Evolutionary conservation across 148 eudicot species (phyloP), one percentile per base, ranked within the genome.

Genomic region (Vaccinium myrtillus): DNA sequence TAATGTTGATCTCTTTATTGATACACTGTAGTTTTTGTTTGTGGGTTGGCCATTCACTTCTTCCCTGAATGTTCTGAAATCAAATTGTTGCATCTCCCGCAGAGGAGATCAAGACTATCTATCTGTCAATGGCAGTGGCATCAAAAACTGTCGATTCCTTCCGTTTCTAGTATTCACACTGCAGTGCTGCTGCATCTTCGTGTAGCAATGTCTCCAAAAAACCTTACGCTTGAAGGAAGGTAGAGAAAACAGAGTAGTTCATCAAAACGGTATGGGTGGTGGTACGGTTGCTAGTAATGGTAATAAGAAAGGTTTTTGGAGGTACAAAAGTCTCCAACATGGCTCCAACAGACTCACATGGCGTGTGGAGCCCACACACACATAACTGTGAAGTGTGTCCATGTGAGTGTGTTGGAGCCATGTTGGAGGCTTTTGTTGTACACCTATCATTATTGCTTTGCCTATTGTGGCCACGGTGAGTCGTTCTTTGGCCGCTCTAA

Each of bases 381-480:
- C 32, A 0, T 30, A 30, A 30, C 32, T 30, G 1, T 30, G 32
- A 30, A 30, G 32, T 30, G 32, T 30, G 32, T 30, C 32, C 32
- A 30, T 30, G 32, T 30, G 32, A 30, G 32, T 30, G 32, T 30
- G 32, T 30, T 30, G 32, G 32, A 30, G 32, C 1, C 32, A 30
- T 30, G 32, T 30, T 30, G 32, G 32, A 30, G 32, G 1, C 32
- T 30, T 30, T 30, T 30, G 32, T 30, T 30, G 32, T 30, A 30
- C 32, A 30, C 32, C 32, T 30, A 30, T 30, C 32, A 30, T 30
- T 30, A 30, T 30, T 30, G 32, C 6, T 97, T 97, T 75, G 18
- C 95, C 75, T 97, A 95, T 78, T 91, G 93, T 91, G 98, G 98
- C 16, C 95, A 98, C 0, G 99, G 94, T 32, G 88, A 90, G 15